Evolutionary conservation across 352 stramenopile species (phyloP), one percentile per base, ranked within the genome.

Genomic region (Phytopythium litorale): DNA sequence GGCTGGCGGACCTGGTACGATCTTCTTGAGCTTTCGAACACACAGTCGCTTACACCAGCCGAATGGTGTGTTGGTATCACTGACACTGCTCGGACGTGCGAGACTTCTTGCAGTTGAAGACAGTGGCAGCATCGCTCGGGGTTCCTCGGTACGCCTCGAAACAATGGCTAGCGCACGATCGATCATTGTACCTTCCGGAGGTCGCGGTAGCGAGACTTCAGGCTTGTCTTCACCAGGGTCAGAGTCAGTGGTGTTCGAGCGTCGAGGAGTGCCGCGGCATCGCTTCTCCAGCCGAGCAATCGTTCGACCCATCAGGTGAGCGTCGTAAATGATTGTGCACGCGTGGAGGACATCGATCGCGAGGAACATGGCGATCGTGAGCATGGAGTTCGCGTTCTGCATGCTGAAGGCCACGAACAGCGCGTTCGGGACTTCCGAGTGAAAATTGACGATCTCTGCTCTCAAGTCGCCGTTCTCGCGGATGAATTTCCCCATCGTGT

Each of bases 361-460:
- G 12, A 77, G 70, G 8, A 77, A 40, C 3, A 52, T 58, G 0
- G 68, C 11, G 7, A 61, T 77, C 4, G 65, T 81, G 32, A 33
- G 56, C 30, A 75, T 58, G 8, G 73, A 80, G 0, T 55, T 66
- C 0, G 64, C 64, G 21, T 62, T 74, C 16, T 74, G 67, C 59
- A 74, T 71, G 12, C 67, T 62, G 56, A 66, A 74, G 1, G 64
- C 60, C 6, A 71, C 52, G 35, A 74, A 74, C 6, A 71, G 28
- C 16, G 64, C 56, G 21, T 71, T 64, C 40, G 65, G 67, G 0
- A 71, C 40, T 16, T 68, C 60, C 6, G 52, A 46, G 7, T 71
- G 67, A 40, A 66, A 71, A 7, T 55, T 52, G 3, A 71, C 53
- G 9, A 74, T 46, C 50, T 68, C 64, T 0, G 67, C 64, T 30